Evolutionary conservation across 176 grass and related monocot genomes (phyloP).

Genomic region (Triticum aestivum): DNA sequence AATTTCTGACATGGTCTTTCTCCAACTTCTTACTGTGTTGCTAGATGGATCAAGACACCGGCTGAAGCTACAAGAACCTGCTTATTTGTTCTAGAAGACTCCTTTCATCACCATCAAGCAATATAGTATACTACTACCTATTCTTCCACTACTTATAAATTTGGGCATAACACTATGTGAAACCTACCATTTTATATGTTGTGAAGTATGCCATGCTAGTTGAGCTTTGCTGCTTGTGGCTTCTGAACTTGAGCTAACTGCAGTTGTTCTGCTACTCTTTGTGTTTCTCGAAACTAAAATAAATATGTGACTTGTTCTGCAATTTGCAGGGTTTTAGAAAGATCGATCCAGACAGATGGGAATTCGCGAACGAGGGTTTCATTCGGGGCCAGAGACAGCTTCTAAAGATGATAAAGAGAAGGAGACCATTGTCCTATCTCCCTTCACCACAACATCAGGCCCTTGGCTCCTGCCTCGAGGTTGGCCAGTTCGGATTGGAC

Average conservation of each 20-base stretch:
- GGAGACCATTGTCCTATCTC: conserved; percentile 33
- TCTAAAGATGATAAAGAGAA: conserved; percentile 64
- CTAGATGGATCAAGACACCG: conserved; percentile 58
- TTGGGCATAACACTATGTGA: conserved; percentile 40
- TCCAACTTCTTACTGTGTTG: conserved; percentile 74
- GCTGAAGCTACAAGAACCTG: conserved; percentile 47
- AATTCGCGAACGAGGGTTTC: conserved; percentile 84
- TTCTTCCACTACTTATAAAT: conserved; percentile 15
- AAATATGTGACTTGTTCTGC: not conserved
- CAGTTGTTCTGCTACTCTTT: not conserved
- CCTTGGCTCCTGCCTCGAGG: conserved; percentile 44
- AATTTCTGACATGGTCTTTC: conserved; percentile 47
- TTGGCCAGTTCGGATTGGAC: conserved; percentile 56
- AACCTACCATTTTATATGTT: conserved; percentile 25
- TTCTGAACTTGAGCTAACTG: not conserved
- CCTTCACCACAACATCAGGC: conserved; percentile 19
- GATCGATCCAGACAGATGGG: conserved; percentile 77
- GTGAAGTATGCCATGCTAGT: not conserved
- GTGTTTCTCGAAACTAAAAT: not conserved
- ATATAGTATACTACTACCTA: conserved; percentile 40
- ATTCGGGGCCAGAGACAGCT: conserved; percentile 64
- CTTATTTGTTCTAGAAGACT: conserved; percentile 44
- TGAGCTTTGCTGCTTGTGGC: not conserved
- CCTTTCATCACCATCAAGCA: conserved; percentile 35
- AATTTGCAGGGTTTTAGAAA: conserved; percentile 86